Base-by-base conservation (phyloP, 2,329 filamentous ascomycete species). In the Diaporthe vaccinii region DNA sequence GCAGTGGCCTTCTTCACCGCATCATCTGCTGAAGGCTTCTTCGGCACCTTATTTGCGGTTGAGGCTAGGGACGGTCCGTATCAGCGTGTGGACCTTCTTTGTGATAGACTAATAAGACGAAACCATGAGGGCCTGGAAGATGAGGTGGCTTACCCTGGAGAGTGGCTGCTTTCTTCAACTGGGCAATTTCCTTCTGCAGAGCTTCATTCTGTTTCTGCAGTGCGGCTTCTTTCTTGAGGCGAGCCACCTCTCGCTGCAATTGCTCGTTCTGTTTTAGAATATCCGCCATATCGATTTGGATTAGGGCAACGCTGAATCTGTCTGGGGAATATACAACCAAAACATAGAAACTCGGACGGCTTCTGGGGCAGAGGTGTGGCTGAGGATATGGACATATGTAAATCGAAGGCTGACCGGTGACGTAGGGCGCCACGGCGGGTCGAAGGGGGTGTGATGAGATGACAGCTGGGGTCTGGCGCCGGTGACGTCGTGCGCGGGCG, bases 141-240 rank as follows among this genome's bases (percentile, higher is more conserved):
- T 72, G 57, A 25, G 15, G 15, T 25, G 59, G 57, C 75, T 75
- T 76, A 59, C 75, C 39, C 9, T 75, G 65, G 3, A 71, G 62
- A 25, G 69, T 59, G 28, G 72, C 72, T n/a, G 59, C 71, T 44
- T 73, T 75, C 73, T 76, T 74, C 8, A 76, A 70, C 5, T 59
- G 70, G 17, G 72, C 75, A 20, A 76, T 68, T 57, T 76, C 73
- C 34, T 68, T 68, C 31, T 73, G 34, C 6, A 76, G 73, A 14
- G 73, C 73, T 4, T 53, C 49, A 12, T 73, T 73, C 15, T 73
- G 71, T 61, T 65, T 65, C 34, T 65, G 58, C 17, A 73, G 36
- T 46, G 59, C 25, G 22, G 74, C 69, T 46, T 74, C 68, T 31
- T 71, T 73, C 49, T 75, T 74, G 20, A 76, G 73, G 25, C 72